phyloP scores from a whole-genome alignment of 2,329 filamentous ascomycete species.

The Penicillium sp. region DNA sequence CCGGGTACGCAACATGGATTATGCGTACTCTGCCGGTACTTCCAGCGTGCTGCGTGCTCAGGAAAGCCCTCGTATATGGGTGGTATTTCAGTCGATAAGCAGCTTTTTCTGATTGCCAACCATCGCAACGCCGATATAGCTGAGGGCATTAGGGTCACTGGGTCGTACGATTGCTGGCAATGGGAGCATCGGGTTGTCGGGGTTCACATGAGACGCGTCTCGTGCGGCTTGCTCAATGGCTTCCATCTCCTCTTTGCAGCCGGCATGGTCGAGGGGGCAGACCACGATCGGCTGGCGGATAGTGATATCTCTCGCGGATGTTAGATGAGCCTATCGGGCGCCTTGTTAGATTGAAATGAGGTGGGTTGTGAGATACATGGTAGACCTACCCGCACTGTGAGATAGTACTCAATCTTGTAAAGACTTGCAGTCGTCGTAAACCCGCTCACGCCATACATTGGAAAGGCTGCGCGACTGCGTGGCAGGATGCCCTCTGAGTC shows the following conservation, averaged over 20 bases:
- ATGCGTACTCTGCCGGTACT: slow-evolving; percentile 17
- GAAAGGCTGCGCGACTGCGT: slow-evolving; percentile 80
- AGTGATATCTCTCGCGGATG: slow-evolving; percentile 80
- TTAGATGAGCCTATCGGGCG: slow-evolving; percentile 70
- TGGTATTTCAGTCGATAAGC: slow-evolving; percentile 58
- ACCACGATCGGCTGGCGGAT: slow-evolving; percentile 92
- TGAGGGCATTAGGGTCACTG: slow-evolving; percentile 64
- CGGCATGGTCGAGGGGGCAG: slow-evolving; percentile 89
- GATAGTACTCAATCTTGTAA: slow-evolving; percentile 97
- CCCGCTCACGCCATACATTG: slow-evolving; percentile 79
- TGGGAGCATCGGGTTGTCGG: slow-evolving; percentile 89
- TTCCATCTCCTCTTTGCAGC: slow-evolving; percentile 98
- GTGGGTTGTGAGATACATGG: slow-evolving; percentile 7
- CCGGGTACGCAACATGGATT: slow-evolving; percentile 13
- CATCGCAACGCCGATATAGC: slow-evolving; percentile 60
- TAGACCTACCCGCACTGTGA: slow-evolving; percentile 77
- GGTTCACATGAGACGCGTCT: slow-evolving; percentile 82
- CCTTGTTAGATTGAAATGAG: slow-evolving; percentile 14
- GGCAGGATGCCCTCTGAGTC: slow-evolving; percentile 86
- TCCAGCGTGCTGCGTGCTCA: slow-evolving; percentile 7
- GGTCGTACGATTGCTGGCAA: slow-evolving; percentile 77
- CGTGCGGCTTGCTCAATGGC: slow-evolving; percentile 94
- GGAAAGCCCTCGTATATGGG: slow-evolving; percentile 10
- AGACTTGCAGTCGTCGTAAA: slow-evolving; percentile 92
- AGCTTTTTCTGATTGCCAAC: slow-evolving; percentile 62